Percentiles rank a stretch among this genome's conserved stretches.
Conservation (phyloP, 768 basidiomycete genomes). For the Mycena belliarum region DNA sequence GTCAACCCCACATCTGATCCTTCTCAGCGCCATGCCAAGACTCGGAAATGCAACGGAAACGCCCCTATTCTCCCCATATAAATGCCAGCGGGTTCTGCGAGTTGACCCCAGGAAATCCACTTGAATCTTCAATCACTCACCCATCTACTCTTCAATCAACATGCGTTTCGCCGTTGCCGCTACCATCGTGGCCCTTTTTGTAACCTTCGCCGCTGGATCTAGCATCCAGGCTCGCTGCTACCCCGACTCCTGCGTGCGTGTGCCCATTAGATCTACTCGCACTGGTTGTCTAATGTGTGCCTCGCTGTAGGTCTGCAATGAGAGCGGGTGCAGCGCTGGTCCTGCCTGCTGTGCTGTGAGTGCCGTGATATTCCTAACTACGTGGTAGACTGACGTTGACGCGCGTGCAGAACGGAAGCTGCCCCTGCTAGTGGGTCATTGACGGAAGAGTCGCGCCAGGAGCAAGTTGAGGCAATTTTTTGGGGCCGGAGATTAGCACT, state of each 20-base stretch:
- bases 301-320: background rate
- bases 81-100: background rate
- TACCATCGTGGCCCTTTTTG: background rate
- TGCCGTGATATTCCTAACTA: background rate
- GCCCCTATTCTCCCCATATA: no score
- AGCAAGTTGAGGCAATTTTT: no score
- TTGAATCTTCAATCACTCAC: background rate
- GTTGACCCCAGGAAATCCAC: background rate
- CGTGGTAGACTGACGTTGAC: background rate
- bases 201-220: background rate
- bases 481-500: no score
- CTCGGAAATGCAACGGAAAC: no score
- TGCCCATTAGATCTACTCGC: no score
- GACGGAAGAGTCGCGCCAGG: no score
- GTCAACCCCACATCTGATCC: no score
- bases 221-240: background rate
- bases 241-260: background rate
- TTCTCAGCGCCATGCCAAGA: no score
- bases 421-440: background rate
- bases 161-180: background rate
- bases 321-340: background rate
- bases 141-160: background rate
- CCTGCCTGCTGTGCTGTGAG: background rate
- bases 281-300: background rate
- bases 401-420: background rate